Evolutionary conservation across 2,329 filamentous ascomycete genomes (phyloP).

Genomic region (Acrocalymma vagum): DNA sequence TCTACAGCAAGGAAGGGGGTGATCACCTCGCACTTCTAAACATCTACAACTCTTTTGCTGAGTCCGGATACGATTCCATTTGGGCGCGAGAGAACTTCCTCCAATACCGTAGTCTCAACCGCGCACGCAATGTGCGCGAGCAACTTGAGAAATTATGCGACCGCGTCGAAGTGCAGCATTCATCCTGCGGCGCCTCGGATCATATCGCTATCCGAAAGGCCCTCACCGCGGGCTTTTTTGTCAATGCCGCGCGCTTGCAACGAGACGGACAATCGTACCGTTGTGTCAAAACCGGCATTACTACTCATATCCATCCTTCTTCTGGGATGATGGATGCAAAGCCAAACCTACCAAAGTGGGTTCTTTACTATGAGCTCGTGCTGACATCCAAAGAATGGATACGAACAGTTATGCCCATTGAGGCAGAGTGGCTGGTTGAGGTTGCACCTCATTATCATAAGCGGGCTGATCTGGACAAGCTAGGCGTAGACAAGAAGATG

Average conservation of each 20-base stretch:
- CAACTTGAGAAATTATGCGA: conserved; percentile 93
- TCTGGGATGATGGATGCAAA: conserved; percentile 81
- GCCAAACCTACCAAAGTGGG: conserved; percentile 86
- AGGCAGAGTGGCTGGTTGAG: conserved; percentile 85
- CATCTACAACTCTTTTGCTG: conserved; percentile 95
- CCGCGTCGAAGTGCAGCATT: conserved; percentile 80
- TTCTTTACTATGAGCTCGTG: conserved; percentile 86
- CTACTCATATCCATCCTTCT: conserved; percentile 90
- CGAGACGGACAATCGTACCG: conserved; percentile 87
- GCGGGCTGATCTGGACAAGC: conserved; percentile 82
- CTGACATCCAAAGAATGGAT: conserved; percentile 92
- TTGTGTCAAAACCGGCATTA: conserved; percentile 88
- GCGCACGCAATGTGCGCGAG: conserved; percentile 90
- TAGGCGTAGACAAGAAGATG: conserved; percentile 80
- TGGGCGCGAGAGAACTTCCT: conserved; percentile 95
- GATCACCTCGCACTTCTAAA: conserved; percentile 90
- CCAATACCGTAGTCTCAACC: conserved; percentile 86
- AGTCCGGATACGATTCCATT: conserved; percentile 85
- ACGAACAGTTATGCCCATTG: conserved; percentile 84
- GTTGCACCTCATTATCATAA: conserved; percentile 96
- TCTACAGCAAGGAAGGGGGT: conserved; percentile 89
- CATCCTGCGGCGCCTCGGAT: conserved; percentile 75
- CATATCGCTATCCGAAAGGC: conserved; percentile 84
- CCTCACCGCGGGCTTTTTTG: conserved; percentile 91
- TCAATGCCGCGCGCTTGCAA: conserved; percentile 86